Evolutionary conservation across 306 rosid species (phyloP).

Genomic region (Cucurbita ficifolia): DNA sequence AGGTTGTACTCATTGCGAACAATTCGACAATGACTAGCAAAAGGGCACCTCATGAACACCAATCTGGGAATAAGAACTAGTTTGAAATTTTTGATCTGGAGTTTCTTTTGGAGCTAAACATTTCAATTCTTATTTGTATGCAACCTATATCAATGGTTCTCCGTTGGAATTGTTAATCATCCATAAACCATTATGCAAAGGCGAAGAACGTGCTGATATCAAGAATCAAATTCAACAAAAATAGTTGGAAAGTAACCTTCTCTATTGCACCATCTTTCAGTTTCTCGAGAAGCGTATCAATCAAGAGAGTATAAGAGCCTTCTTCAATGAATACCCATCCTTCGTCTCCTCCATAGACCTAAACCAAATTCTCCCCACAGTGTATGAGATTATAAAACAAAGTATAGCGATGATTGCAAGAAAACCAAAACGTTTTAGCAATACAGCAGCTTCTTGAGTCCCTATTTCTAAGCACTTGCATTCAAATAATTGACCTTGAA

Average conservation of each 20-base stretch:
- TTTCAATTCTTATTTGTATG: background rate
- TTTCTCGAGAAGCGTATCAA: constrained; percentile 26
- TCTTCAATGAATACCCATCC: constrained; percentile 54
- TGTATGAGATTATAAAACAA: background rate
- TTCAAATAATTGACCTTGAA: too few relatives aligned
- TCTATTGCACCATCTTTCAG: background rate
- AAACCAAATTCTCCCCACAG: background rate
- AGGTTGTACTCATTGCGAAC: background rate
- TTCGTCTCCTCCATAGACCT: constrained; percentile 31
- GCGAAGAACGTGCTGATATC: background rate
- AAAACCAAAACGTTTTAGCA: background rate
- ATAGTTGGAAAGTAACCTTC: constrained; percentile 1
- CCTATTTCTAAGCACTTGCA: too few relatives aligned
- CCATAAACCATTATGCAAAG: background rate
- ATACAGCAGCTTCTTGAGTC: too few relatives aligned
- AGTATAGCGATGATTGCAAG: background rate
- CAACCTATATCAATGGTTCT: background rate
- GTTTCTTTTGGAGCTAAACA: background rate
- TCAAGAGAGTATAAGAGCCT: constrained; percentile 22
- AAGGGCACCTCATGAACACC: background rate
- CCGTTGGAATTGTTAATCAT: background rate
- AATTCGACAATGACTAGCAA: background rate
- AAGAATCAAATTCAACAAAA: constrained; percentile 1
- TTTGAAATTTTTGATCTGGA: background rate
- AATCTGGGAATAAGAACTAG: background rate